Base-by-base conservation (phyloP, 768 basidiomycete species). In the Kwoniella botswanensis region DNA sequence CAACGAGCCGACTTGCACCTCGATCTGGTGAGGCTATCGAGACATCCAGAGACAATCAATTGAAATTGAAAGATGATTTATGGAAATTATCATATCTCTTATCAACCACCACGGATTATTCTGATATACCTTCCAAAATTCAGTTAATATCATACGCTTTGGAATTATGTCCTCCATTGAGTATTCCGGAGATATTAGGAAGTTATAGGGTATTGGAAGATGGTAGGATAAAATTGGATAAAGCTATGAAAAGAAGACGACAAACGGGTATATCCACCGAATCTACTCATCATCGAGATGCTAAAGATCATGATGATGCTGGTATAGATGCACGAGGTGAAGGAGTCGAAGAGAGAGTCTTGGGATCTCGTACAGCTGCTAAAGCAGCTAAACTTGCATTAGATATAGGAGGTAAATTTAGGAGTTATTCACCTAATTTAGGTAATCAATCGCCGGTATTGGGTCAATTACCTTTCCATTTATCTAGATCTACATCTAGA, bases 41-140 rank as follows among this genome's bases (percentile, higher is more conserved):
- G 7, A 35, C 35, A 6, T 6, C 35, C 35, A 46, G 24, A 83
- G 15, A 54, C 82, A 83, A 67, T 75, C 89, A 35, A 82, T 84
- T 68, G 61, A 68, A 29, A 82, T 84, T 68, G 61, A 68, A 29
- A 58, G 91, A 93, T 74, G 90, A 94, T 44, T 93, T 91, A 73
- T 98, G 95, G 95, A 89, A 91, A 29, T 89, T 91, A 2, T 93
- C 92, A 79, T 93, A 90, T 84, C 91, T 93, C 83, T 88, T 98
- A 2, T 95, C 93, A 17, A 88, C 90, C 69, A 91, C 94, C 74
- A 86, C 89, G 7, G 93, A 92, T 76, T 94, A 90, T 77, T 78
- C 86, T 1, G 90, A 94, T 70, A 82, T 88, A 6, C 83, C 87
- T 12, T 88, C 89, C 74, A 92, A 91, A 78, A 86, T 93, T 70